Evolutionary conservation across 2,329 filamentous ascomycete genomes (phyloP).

Genomic region (Orbilia oligospora): DNA sequence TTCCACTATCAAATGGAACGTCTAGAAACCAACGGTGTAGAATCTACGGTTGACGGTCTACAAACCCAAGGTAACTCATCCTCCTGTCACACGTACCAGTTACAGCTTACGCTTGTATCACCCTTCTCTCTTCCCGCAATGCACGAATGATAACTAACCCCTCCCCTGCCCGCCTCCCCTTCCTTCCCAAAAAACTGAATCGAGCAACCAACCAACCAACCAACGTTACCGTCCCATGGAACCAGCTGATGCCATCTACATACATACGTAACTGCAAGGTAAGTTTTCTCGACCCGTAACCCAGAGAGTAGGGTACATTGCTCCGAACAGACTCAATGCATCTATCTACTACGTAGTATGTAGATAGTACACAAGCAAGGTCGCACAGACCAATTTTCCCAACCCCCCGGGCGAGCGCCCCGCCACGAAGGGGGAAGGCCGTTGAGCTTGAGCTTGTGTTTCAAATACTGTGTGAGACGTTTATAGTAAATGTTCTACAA

Average conservation of each 20-base stretch:
- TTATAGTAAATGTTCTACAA: slow-evolving; percentile 13
- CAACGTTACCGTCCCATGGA: neutral
- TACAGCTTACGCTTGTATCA: slow-evolving; percentile 24
- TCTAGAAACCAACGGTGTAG: too few relatives aligned
- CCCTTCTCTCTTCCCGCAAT: neutral
- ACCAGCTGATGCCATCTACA: slow-evolving; percentile 8
- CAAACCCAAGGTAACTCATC: neutral
- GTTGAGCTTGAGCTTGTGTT: slow-evolving; percentile 23
- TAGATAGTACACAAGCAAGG: neutral
- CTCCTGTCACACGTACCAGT: slow-evolving; percentile 10
- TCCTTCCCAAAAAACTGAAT: neutral
- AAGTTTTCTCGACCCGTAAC: too few relatives aligned
- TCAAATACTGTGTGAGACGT: slow-evolving; percentile 43
- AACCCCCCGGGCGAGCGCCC: neutral
- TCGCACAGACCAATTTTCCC: slow-evolving; percentile 22
- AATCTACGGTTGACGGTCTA: too few relatives aligned
- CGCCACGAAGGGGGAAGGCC: neutral
- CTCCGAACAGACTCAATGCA: too few relatives aligned
- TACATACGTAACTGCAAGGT: too few relatives aligned
- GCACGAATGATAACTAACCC: neutral
- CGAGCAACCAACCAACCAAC: too few relatives aligned
- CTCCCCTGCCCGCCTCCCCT: too few relatives aligned
- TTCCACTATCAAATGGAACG: too few relatives aligned
- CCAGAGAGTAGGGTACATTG: too few relatives aligned
- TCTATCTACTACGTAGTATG: too few relatives aligned